Conservation (phyloP, 2,329 filamentous ascomycete genomes). For the Colletotrichum kahawae region DNA sequence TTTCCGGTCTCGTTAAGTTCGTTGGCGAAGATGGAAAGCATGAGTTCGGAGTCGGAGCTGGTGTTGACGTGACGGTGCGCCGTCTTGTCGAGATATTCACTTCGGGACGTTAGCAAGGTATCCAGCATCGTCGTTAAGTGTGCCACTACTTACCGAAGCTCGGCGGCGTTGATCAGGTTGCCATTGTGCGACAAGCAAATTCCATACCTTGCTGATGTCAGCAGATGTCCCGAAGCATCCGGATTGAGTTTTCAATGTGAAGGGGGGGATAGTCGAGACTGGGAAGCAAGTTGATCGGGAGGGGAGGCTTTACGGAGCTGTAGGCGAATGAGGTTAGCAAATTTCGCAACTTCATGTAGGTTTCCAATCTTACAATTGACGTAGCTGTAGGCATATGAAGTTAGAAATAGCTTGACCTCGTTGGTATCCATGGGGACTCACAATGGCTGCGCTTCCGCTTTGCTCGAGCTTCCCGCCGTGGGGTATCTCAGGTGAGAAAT, state of each 20-base stretch:
- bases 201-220: background rate
- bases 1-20: conserved; percentile 83
- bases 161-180: conserved; percentile 80
- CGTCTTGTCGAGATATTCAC: conserved; percentile 71
- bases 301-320: background rate
- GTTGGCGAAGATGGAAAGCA: conserved; percentile 71
- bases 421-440: background rate
- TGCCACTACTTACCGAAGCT: conserved; percentile 56
- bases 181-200: conserved; percentile 73
- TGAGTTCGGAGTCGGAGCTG: conserved; percentile 10
- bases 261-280: background rate
- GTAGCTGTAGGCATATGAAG: background rate
- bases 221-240: background rate
- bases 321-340: background rate
- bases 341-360: background rate
- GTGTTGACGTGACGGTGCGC: conserved; percentile 79
- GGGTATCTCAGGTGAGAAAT: conserved; percentile 88
- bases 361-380: background rate
- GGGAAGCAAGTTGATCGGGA: background rate
- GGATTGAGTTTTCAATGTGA: background rate
- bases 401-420: background rate
- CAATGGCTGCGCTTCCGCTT: conserved; percentile 89
- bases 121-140: background rate
- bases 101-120: background rate
- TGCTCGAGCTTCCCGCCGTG: conserved; percentile 63